phyloP scores from a whole-genome alignment of 1,284 basidiomycete genomes.

The Rhodotorula glutinis region DNA sequence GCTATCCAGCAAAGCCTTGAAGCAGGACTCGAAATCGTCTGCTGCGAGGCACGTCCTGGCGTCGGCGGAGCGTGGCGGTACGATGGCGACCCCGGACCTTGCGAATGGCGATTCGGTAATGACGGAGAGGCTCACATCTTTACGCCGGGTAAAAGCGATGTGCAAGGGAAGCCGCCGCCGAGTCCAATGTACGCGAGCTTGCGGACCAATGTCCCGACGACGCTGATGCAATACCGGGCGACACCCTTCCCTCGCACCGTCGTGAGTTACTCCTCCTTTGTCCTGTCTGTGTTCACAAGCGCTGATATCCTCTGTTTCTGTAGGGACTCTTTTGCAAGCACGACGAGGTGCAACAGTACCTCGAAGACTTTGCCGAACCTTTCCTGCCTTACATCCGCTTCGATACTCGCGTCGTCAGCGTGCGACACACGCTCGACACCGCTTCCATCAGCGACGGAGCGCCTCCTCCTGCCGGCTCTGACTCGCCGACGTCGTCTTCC shows the following conservation, averaged over 20 bases:
- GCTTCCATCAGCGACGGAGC: conserved; percentile 4
- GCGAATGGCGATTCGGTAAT: conserved; percentile 21
- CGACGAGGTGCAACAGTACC: conserved; percentile 47
- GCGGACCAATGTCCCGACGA: conserved; percentile 22
- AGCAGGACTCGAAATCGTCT: conserved; percentile 28
- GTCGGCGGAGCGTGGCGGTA: conserved; percentile 49
- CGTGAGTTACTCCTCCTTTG: conserved; percentile 1
- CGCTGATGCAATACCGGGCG: conserved; percentile 48
- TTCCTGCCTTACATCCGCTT: conserved; percentile 47
- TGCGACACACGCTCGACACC: conserved; percentile 34
- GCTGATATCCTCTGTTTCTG: too few species aligned
- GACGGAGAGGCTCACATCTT: conserved; percentile 17
- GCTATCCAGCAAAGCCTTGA: conserved; percentile 49
- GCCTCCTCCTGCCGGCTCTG: background rate
- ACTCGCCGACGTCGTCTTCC: background rate
- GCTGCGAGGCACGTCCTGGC: conserved; percentile 38
- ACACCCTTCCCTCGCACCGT: conserved; percentile 38
- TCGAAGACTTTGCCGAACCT: conserved; percentile 47
- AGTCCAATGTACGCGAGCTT: conserved; percentile 6
- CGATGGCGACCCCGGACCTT: conserved; percentile 18
- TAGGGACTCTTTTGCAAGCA: conserved; percentile 36
- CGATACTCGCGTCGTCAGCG: conserved; percentile 46
- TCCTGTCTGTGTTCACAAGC: background rate
- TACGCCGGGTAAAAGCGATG: conserved; percentile 5
- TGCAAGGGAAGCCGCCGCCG: background rate